Base-by-base conservation (phyloP, 306 rosid species). In the Urtica urens region DNA sequence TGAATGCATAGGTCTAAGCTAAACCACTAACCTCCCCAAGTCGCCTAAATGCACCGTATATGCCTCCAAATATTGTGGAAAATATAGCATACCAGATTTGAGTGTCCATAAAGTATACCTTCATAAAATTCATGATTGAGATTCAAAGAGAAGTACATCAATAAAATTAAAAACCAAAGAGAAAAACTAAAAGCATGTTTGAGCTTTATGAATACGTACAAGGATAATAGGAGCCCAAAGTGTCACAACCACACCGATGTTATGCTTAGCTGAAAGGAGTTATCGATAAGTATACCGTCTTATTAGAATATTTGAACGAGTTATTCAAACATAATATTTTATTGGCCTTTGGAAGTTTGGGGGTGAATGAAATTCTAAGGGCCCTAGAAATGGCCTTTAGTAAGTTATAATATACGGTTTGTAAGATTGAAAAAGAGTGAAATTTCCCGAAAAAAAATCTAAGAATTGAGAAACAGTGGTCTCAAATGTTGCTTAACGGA, bases 61-160 rank as follows among this genome's bases (percentile, higher is more conserved):
- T 66, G 55, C 99, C 99, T 46, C 99, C 99, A 23, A 70, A 81
- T 33, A 90, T 57, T 46, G 99, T 90, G 63, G 92, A 79, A 70
- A 66, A 90, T 51, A 90, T 90, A 66, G 99, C 94, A 79, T 81
- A 90, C 99, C 99, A 90, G 60, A 90, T 90, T 70, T 90, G 99
- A 21, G 90, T 80, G 71, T 90, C 97, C 95, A 90, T 90, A 70
- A 90, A 90, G 77, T 90, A 90, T 51, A 90, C 99, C 97, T 90
- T 59, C 63, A 69, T 27, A 51, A 48, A 53, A 40, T 10, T 44
- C 27, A 55, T 2, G 12, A 46, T 45, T 35, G 43, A 50, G 35
- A 55, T 37, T 25, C 24, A 39, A 9, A 49, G 18, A n/a, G n/a
- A n/a, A n/a, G n/a, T n/a, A n/a, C n/a, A n/a, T n/a, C n/a, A n/a